Evolutionary conservation across 129 eudicot species (phyloP), one percentile per base, ranked within the genome.

Genomic region (Chrysanthemum lavandulifolium): DNA sequence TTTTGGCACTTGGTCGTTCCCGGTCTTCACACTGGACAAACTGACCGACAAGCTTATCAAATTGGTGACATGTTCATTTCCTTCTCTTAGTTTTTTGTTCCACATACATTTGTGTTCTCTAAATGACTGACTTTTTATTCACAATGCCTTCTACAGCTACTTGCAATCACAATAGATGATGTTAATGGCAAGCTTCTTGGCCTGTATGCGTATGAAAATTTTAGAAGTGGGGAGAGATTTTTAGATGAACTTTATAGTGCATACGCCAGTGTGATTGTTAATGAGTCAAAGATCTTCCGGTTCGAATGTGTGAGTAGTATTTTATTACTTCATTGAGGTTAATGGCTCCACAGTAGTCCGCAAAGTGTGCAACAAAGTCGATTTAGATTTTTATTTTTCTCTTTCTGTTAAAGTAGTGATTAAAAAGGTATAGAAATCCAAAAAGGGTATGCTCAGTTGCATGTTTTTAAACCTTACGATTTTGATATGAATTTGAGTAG

Each of bases 1-100:
- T 73, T 85, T 94, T 69, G 98, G 98, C 29, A 80, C 97, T 68
- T 92, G 90, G 81, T 94, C 98, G 13, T 94, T 90, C 69, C 74
- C 86, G 71, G 89, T 94, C 27, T 94, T 94, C 84, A 94, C 98
- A 36, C 77, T 94, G 55, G 98, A 90, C 97, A 94, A 94, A 82
- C 87, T 90, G 77, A 88, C 90, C 11, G 89, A 79, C 73, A 94
- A 88, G 67, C 85, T 94, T 73, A 86, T 86, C 57, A 90, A 90
- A 78, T 91, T 86, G 98, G 98, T 90, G 48, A 68, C 16, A 58
- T 48, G 3, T 31, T 49, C 57, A 67, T 73, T 61, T 61, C 65
- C 25, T 45, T 48, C 31, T 16, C 47, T 31, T 43, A 16, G 18
- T 40, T 18, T 7, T 5, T 19, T 54, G 8, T 63, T 11, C 11